phyloP scores from a whole-genome alignment of 2,329 filamentous ascomycete species.

The Pezicula neosporulosa region DNA sequence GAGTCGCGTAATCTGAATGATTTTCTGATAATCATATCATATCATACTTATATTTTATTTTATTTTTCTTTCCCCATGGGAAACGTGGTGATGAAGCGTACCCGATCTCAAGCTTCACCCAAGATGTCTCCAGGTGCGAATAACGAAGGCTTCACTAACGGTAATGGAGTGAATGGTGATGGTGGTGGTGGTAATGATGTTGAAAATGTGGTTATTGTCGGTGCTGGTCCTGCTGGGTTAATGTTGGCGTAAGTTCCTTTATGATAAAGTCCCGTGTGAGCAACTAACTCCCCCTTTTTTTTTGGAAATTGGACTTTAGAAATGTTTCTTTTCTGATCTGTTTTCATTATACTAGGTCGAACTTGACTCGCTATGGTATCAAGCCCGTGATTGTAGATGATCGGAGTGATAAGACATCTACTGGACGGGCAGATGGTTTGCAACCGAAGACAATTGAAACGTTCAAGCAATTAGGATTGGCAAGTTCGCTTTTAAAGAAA shows the following conservation, averaged over 20 bases:
- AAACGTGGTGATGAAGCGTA: constrained; percentile 14
- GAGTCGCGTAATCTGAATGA: no score
- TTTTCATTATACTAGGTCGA: constrained; percentile 34
- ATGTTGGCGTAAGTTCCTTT: constrained; percentile 31
- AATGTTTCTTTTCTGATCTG: not conserved
- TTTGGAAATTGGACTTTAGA: not conserved
- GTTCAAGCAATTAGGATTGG: constrained; percentile 56
- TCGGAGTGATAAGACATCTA: constrained; percentile 57
- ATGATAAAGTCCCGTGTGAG: not conserved
- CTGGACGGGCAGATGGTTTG: constrained; percentile 61
- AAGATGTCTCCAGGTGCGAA: constrained; percentile 16
- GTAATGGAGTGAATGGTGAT: not conserved
- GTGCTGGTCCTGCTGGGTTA: constrained; percentile 40
- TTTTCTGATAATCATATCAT: no score
- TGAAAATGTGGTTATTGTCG: constrained; percentile 28
- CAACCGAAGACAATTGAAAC: constrained; percentile 61
- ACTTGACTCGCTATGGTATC: constrained; percentile 63
- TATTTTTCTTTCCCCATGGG: no score
- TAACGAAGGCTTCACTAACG: constrained; percentile 10
- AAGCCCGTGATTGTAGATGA: constrained; percentile 66
- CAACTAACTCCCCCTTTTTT: not conserved
- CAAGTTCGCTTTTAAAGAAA: constrained; percentile 50
- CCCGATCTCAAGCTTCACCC: constrained; percentile 7
- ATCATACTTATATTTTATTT: no score
- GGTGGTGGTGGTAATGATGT: constrained; percentile 1